A percentile compares a stretch with the other conserved stretches of the same genome.
These are phyloP conservation scores for Xanthoconium stramineum DNA, from an alignment of 768 basidiomycete species.

Conservation along the genomic window DNA sequence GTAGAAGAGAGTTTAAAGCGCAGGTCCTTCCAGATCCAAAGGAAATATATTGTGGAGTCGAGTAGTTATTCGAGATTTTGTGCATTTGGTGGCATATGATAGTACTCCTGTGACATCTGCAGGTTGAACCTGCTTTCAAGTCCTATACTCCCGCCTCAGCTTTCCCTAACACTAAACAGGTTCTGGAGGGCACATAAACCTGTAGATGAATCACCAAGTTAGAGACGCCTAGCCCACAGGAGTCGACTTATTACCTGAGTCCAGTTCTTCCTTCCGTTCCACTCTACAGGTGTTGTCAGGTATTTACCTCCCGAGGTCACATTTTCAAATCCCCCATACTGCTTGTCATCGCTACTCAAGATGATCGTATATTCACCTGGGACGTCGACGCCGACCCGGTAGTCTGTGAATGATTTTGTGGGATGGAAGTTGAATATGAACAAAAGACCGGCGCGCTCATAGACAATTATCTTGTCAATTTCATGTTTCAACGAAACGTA, in stretches of 20 bases:
- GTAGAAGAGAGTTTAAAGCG: no score
- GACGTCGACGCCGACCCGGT: slow-evolving; percentile 85
- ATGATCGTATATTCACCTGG: slow-evolving; percentile 83
- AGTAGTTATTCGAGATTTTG: no score
- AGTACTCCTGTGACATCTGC: no score
- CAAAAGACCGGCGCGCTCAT: slow-evolving; percentile 88
- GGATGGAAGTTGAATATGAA: slow-evolving; percentile 99
- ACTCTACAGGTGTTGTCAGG: slow-evolving; percentile 81
- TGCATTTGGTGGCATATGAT: no score
- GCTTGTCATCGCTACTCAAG: slow-evolving; percentile 80
- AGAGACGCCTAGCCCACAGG: background rate
- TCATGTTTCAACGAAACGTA: slow-evolving; percentile 95
- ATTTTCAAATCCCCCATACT: slow-evolving; percentile 89
- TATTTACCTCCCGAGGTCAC: slow-evolving; percentile 60
- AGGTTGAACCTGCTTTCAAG: no score
- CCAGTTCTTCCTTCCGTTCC: slow-evolving; percentile 93
- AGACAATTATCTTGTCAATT: slow-evolving; percentile 88
- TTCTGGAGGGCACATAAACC: slow-evolving; percentile 33
- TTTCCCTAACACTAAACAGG: slow-evolving; percentile 30
- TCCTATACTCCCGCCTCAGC: background rate
- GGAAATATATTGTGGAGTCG: no score
- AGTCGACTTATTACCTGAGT: slow-evolving; percentile 60
- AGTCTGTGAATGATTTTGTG: slow-evolving; percentile 86
- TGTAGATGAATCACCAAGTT: slow-evolving; percentile 4
- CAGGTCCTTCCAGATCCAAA: no score